Evolutionary conservation across 139 green algal species (phyloP), one percentile per base, ranked within the genome.

Genomic region (Pleodorina starrii): DNA sequence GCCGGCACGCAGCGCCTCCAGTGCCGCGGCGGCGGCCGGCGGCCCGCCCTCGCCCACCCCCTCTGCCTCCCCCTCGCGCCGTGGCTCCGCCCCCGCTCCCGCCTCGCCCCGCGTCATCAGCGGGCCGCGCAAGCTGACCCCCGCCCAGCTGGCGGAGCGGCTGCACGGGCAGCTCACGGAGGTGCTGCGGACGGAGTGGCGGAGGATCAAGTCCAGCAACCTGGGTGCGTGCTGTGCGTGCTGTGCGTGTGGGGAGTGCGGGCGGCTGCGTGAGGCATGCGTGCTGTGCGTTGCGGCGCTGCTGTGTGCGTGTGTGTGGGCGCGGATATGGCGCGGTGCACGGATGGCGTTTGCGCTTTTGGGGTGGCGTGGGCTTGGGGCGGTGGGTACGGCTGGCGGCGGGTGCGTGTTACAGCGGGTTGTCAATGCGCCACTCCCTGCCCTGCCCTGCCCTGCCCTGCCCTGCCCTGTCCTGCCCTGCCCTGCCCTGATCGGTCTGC

Each of bases 181-280:
- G 71, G 36, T 84, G 29, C 69, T 89, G 84, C 46, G 57, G 35
- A 89, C 32, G n/a, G 84, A 89, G 40, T 89, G 84, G 84, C 17
- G 17, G 0, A 32, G 51, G 32, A 83, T 89, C 27, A 60, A 63
- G 36, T 75, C 71, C 25, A 63, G 40, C 48, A 89, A 89, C 84
- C 84, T 89, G 46, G 84, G 84, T 89, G 51, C 59, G 84, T 76
- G 14, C 1, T 6, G 40, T 19, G 21, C n/a, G n/a, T n/a, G n/a
- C n/a, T n/a, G n/a, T n/a, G n/a, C n/a, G n/a, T n/a, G n/a, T n/a
- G n/a, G n/a, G n/a, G n/a, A n/a, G n/a, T n/a, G n/a, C n/a, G n/a
- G n/a, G n/a, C n/a, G n/a, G n/a, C n/a, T n/a, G n/a, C n/a, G n/a
- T n/a, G n/a, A n/a, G n/a, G n/a, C n/a, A n/a, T n/a, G n/a, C n/a